A percentile compares a stretch with the other conserved stretches of the same genome.
These are phyloP conservation scores for Hypomyces rosellus DNA, from an alignment of 2,329 filamentous ascomycete species.

Conservation along the genomic window DNA sequence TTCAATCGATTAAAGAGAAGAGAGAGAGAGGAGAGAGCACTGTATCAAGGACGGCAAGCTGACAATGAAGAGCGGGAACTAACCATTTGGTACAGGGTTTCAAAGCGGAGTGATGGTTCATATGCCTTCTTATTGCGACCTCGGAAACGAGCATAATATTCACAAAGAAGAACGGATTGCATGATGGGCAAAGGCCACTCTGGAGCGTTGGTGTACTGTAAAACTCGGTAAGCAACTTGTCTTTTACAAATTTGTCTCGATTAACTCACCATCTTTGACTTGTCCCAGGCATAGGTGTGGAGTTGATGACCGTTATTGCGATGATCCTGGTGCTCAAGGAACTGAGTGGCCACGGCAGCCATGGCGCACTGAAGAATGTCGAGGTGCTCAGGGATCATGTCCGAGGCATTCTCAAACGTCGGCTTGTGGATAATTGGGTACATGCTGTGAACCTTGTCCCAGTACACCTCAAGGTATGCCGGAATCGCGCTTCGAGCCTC, in stretches of 20 bases:
- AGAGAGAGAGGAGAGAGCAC: conserved; percentile 20
- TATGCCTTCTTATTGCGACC: conserved; percentile 42
- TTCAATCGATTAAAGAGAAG: conserved; percentile 11
- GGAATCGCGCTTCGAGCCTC: conserved; percentile 40
- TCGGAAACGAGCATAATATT: conserved; percentile 49
- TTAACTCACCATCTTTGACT: conserved; percentile 43
- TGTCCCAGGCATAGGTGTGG: conserved; percentile 45
- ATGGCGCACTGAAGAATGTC: conserved; percentile 47
- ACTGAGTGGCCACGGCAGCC: conserved; percentile 52
- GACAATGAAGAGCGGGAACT: conserved; percentile 27
- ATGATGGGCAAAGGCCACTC: conserved; percentile 45
- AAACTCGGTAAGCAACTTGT: conserved; percentile 1
- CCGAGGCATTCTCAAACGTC: conserved; percentile 34
- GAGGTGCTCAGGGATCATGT: conserved; percentile 25
- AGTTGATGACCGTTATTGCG: conserved; percentile 44
- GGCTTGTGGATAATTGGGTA: conserved; percentile 47
- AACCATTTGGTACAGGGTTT: conserved; percentile 48
- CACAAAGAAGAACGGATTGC: conserved; percentile 49
- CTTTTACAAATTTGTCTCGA: conserved; percentile 12
- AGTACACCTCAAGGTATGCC: conserved; percentile 46
- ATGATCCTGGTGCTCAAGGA: conserved; percentile 41
- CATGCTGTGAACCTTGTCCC: conserved; percentile 42
- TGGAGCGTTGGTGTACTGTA: conserved; percentile 10
- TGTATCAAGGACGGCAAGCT: conserved; percentile 5
- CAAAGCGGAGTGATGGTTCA: conserved; percentile 43